Conservation (phyloP, 495 filamentous ascomycete species). For the Durotheca rogersii region DNA sequence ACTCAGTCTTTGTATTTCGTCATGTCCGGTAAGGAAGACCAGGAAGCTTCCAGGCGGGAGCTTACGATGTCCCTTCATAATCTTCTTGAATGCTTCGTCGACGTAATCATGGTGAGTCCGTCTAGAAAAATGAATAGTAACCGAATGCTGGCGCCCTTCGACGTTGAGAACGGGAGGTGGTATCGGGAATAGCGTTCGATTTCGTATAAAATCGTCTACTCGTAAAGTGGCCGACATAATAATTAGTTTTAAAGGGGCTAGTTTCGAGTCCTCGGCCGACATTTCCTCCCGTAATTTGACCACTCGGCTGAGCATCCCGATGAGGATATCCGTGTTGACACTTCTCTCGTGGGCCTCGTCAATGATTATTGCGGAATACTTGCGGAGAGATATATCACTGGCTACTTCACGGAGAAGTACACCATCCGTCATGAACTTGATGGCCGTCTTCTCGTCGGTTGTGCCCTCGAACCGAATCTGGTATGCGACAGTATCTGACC, state of each 20-base stretch:
- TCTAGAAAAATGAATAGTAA: constrained; percentile 85
- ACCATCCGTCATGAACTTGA: constrained; percentile 99
- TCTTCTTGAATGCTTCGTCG: constrained; percentile 83
- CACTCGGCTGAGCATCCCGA: constrained; percentile 93
- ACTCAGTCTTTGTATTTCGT: constrained; percentile 78
- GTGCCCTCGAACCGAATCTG: constrained; percentile 94
- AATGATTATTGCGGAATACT: constrained; percentile 91
- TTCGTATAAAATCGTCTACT: constrained; percentile 87
- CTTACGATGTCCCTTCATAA: constrained; percentile 84
- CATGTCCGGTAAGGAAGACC: constrained; percentile 93
- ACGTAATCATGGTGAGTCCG: constrained; percentile 85
- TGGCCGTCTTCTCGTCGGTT: constrained; percentile 76
- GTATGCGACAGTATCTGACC: constrained; percentile 72
- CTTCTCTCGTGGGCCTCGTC: constrained; percentile 98
- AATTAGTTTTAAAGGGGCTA: constrained; percentile 83
- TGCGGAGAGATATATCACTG: constrained; percentile 84
- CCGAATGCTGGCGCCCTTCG: constrained; percentile 90
- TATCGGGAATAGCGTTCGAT: constrained; percentile 72
- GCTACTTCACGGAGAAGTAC: constrained; percentile 89
- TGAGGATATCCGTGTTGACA: constrained; percentile 94
- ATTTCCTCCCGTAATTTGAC: constrained; percentile 64
- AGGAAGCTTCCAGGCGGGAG: constrained; percentile 90
- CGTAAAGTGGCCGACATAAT: constrained; percentile 98
- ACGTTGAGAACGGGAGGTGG: constrained; percentile 83
- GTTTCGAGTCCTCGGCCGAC: constrained; percentile 49